phyloP scores from a whole-genome alignment of 371 early-diverging fungal genomes.

The Mucor plumbeus region DNA sequence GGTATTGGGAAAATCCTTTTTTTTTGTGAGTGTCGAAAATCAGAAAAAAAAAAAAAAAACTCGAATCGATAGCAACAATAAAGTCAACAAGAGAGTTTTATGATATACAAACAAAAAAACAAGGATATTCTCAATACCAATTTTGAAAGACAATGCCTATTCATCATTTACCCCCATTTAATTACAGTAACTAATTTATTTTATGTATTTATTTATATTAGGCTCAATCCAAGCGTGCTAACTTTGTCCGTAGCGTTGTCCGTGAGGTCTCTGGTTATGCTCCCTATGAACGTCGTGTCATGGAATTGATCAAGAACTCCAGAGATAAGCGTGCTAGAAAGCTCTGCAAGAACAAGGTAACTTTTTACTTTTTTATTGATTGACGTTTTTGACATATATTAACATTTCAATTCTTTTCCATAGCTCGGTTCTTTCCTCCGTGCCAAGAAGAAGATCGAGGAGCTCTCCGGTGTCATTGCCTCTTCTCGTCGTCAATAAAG shows the following conservation, averaged over 20 bases:
- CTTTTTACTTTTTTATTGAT: conserved; percentile 53
- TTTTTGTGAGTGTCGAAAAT: background rate
- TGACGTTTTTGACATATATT: background rate
- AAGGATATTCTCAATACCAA: too few relatives aligned
- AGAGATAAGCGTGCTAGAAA: conserved; percentile 99
- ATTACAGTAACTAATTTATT: background rate
- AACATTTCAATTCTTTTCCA: conserved; percentile 31
- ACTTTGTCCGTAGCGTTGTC: conserved; percentile 91
- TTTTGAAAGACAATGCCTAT: background rate
- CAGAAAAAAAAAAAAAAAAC: background rate
- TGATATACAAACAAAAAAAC: background rate
- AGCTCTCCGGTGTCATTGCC: conserved; percentile 92
- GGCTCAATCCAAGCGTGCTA: conserved; percentile 83
- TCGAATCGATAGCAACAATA: background rate
- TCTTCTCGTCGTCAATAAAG: conserved; percentile 86
- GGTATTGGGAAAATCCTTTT: background rate
- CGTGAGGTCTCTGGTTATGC: conserved; percentile 98
- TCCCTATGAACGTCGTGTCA: conserved; percentile 98
- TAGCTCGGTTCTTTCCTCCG: conserved; percentile 96
- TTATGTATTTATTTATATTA: conserved; percentile 19
- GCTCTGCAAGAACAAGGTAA: conserved; percentile 97
- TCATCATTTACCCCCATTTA: background rate
- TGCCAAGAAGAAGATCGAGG: conserved; percentile 99
- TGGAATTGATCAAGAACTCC: conserved; percentile 99
- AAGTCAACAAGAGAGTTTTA: too few relatives aligned